Conservation (phyloP, 2,329 filamentous ascomycete species). For the Neurospora sp. region DNA sequence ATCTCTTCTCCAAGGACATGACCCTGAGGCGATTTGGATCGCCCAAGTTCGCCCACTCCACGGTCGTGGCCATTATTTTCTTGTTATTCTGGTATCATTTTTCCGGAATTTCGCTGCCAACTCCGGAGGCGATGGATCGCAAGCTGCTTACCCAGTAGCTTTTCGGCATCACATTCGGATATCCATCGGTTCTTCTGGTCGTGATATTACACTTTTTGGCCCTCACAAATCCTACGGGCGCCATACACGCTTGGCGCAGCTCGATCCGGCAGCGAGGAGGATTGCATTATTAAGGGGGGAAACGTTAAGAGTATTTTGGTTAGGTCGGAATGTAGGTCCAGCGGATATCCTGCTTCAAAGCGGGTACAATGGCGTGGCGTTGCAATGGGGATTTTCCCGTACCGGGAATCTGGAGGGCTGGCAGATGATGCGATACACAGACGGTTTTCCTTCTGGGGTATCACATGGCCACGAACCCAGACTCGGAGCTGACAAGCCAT, state of each 20-base stretch:
- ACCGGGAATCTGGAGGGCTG: neutral
- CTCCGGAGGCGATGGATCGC: neutral
- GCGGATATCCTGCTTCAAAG: neutral
- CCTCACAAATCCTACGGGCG: neutral
- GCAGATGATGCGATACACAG: neutral
- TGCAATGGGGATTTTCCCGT: neutral
- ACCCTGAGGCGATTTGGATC: constrained; percentile 18
- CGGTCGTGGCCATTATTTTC: constrained; percentile 33
- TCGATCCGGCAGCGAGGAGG: neutral
- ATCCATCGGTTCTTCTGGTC: neutral
- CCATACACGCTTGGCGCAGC: neutral
- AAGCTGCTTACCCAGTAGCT: neutral
- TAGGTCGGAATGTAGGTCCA: neutral
- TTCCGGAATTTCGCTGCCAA: constrained; percentile 20
- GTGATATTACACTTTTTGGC: neutral
- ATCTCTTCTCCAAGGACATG: constrained; percentile 18
- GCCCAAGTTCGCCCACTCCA: constrained; percentile 31
- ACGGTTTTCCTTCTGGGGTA: neutral
- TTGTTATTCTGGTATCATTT: constrained; percentile 31
- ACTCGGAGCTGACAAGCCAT: neutral
- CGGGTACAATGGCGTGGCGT: neutral
- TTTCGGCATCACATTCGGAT: neutral
- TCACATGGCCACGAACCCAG: neutral
- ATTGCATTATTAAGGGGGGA: neutral
- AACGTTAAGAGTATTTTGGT: neutral